Evolutionary conservation across 208 protist species (phyloP), one percentile per base, ranked within the genome.

Genomic region (Crithidia thermophila): DNA sequence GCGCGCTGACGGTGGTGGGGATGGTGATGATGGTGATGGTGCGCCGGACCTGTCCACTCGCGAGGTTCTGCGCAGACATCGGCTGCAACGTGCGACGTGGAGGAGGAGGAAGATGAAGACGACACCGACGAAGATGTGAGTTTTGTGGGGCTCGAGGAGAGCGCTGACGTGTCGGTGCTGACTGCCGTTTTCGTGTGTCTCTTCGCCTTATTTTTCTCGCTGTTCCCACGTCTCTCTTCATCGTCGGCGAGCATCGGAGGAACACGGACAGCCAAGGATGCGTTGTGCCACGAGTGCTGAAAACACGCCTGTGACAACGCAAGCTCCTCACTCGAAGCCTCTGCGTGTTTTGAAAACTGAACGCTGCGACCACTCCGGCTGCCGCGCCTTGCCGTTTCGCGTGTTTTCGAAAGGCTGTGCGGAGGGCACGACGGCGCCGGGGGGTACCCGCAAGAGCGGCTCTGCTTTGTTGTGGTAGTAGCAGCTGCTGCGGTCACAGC

Each of bases 151-250:
- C 53, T 65, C 25, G 45, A 55, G 34, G 53, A 69, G 30, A 69
- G n/a, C 8, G 46, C 69, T 6, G 69, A 75, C 45, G 61, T 69
- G 34, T 75, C 69, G 7, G 62, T 69, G 47, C 69, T 75, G 31
- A 37, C 28, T 5, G 6, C 27, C 51, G 13, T 10, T 14, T 57
- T 27, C 52, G 34, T n/a, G 18, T 3, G n/a, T 25, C 18, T 40
- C 23, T 53, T 53, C 53, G 5, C 50, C 28, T 56, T n/a, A n/a
- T 37, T 18, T 16, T 57, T 4, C 30, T 20, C n/a, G 5, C 27
- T 14, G 58, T 21, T 30, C 27, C 18, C 18, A 30, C n/a, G n/a
- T n/a, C 23, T 23, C 9, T 20, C n/a, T 27, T 33, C 30, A 2
- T 47, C 34, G 18, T 39, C 64, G 21, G 50, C 34, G 10, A 34